phyloP scores from a whole-genome alignment of 352 stramenopile species.

The Achlya hypogyna region DNA sequence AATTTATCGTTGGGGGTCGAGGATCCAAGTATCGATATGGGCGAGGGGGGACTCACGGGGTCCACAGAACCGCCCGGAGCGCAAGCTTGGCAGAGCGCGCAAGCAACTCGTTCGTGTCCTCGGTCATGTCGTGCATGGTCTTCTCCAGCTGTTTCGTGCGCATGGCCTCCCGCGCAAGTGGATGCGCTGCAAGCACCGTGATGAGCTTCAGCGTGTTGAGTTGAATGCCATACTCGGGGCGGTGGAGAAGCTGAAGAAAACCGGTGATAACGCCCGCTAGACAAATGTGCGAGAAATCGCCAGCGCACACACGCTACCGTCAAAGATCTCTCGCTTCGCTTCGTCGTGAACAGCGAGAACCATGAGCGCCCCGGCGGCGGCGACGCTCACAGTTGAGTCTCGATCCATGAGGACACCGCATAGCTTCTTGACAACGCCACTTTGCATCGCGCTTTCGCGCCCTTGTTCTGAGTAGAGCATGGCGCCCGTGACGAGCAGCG shows the following conservation, averaged over 20 bases:
- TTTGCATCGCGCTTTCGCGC: slow-evolving; percentile 42
- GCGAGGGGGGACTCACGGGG: too few species aligned
- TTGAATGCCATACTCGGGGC: slow-evolving; percentile 42
- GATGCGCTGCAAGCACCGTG: slow-evolving; percentile 45
- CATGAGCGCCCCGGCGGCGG: slow-evolving; percentile 56
- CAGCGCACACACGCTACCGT: background rate
- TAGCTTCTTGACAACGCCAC: slow-evolving; percentile 42
- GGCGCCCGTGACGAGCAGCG: slow-evolving; percentile 42
- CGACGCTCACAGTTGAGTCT: slow-evolving; percentile 42
- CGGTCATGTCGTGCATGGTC: background rate
- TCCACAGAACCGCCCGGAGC: slow-evolving; percentile 2
- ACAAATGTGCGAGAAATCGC: background rate
- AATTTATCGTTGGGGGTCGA: too few species aligned
- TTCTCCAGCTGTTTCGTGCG: slow-evolving; percentile 13
- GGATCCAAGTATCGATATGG: too few species aligned
- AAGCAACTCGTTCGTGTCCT: slow-evolving; percentile 11
- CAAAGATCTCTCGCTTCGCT: slow-evolving; percentile 54
- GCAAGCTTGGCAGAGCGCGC: slow-evolving; percentile 2
- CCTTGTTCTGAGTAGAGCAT: slow-evolving; percentile 53
- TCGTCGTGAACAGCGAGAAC: slow-evolving; percentile 52
- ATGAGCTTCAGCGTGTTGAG: slow-evolving; percentile 62
- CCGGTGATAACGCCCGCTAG: slow-evolving; percentile 6
- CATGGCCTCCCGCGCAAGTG: slow-evolving; percentile 28
- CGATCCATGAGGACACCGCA: slow-evolving; percentile 45
- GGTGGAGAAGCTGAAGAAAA: slow-evolving; percentile 41